Base-by-base conservation (phyloP, 1,284 basidiomycete species). In the Ustilago xerochloae region DNA sequence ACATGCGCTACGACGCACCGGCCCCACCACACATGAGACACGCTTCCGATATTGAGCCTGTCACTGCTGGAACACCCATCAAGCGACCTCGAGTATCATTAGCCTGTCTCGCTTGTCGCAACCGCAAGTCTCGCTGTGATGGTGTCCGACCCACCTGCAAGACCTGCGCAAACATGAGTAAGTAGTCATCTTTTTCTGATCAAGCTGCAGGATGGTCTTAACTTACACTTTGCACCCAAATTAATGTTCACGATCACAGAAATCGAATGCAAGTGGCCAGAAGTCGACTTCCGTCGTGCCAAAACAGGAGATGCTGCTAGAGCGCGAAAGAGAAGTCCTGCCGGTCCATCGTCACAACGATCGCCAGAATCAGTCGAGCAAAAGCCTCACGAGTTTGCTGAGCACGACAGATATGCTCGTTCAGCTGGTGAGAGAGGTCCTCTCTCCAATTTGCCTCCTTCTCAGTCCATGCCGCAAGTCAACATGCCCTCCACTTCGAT, bases 11-110 rank as follows among this genome's bases (percentile, higher is more conserved):
- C 32, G 54, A 62, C n/a, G 38, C 48, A 3, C 56, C 48, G 2
- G n/a, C n/a, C n/a, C 48, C 52, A 10, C 13, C 51, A 12, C 58
- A 57, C 51, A 16, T 63, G 18, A 49, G 62, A 18, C 61, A 55
- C 29, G 15, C 41, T n/a, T 18, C 48, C 28, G 62, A 62, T 6
- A 6, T 39, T 13, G 62, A 68, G 46, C 47, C 58, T 6, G 12
- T 43, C 22, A 13, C 58, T 5, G n/a, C 56, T 8, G 32, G 38
- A 24, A 50, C 70, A 8, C 71, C 66, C 36, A 52, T 70, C 60
- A 75, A 75, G 52, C 59, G 72, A n/a, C 72, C 72, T n/a, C 58
- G 72, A n/a, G 72, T 75, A 4, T 75, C 72, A 2, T 30, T 75
- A 12, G 72, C 72, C 4, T 75, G 72, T 24, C 57, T 75, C 6